Conservation (phyloP, 1,284 basidiomycete species). For the Fomes fomentarius region DNA sequence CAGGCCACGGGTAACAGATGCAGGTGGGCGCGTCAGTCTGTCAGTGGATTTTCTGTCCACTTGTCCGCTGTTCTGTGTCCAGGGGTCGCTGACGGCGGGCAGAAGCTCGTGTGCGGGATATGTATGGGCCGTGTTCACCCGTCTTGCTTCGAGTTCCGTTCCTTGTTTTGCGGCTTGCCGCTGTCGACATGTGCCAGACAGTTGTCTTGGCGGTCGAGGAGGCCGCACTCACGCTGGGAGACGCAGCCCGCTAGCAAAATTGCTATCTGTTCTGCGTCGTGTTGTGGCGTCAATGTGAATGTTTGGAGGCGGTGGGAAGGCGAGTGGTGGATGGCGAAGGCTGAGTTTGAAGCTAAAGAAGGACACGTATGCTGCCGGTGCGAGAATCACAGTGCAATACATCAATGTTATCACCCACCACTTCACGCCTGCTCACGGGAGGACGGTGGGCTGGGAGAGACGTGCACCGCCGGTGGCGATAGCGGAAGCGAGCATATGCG, state of each 20-base stretch:
- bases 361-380: no score
- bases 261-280: neutral
- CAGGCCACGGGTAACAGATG: neutral
- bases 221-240: no score
- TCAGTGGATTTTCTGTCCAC: no score
- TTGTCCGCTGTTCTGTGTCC: no score
- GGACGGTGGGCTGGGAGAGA: neutral
- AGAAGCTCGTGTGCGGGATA: neutral
- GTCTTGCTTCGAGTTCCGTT: neutral
- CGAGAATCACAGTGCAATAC: neutral
- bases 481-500: neutral
- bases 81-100: no score
- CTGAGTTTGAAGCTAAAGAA: no score
- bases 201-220: no score
- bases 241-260: no score
- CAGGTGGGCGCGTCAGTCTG: neutral
- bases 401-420: neutral
- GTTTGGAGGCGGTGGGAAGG: no score
- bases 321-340: no score
- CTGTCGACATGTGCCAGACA: neutral
- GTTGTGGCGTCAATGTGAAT: no score
- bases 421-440: neutral
- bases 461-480: neutral
- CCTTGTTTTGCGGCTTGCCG: neutral
- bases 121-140: neutral